Base-by-base conservation (phyloP, 2,329 filamentous ascomycete species). In the Pseudogymnoascus sp. region DNA sequence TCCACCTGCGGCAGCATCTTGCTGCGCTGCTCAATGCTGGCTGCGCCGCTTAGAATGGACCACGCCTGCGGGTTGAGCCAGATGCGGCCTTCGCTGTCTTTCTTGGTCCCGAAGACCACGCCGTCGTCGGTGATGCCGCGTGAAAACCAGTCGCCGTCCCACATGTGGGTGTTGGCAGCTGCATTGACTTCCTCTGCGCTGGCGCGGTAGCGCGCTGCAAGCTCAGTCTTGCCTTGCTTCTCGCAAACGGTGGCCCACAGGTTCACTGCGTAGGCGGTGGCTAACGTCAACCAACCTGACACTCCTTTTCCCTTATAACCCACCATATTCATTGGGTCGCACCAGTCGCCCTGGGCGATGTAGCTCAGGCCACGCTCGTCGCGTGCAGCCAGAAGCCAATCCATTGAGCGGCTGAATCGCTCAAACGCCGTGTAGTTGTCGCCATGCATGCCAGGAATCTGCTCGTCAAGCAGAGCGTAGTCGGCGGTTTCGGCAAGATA, bases 321-420 rank as follows among this genome's bases (percentile, higher is more conserved):
- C n/a, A 83, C 82, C 82, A 85, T 85, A 71, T 85, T 85, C 79
- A 84, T 82, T 3, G 82, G 82, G 65, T 84, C 82, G 67, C 82
- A 85, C 82, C 82, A 85, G 70, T 85, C 82, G 37, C 82, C 82
- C 70, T 84, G 81, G 0, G 81, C 81, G 66, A 84, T 83, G 72
- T 80, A 84, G 69, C 79, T 82, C 6, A 85, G 75, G 0, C 82
- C 82, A 3, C 81, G 79, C 21, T 77, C 70, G 65, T 85, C 82
- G 61, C 81, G 79, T 1, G 79, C 75, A 2, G 71, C 68, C 6
- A 84, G 74, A 0, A 84, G 74, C 80, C 81, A 84, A 71, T 84
- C 78, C 80, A 85, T 83, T 40, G 82, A 81, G n/a, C 79, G 77
- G 70, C 77, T 77, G 70, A 84, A 77, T 62, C 82, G 78, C 66